A percentile compares a stretch with the other conserved stretches of the same genome.
Conservation (phyloP, 164 flowering plant genomes). For the Berberis thunbergii region DNA sequence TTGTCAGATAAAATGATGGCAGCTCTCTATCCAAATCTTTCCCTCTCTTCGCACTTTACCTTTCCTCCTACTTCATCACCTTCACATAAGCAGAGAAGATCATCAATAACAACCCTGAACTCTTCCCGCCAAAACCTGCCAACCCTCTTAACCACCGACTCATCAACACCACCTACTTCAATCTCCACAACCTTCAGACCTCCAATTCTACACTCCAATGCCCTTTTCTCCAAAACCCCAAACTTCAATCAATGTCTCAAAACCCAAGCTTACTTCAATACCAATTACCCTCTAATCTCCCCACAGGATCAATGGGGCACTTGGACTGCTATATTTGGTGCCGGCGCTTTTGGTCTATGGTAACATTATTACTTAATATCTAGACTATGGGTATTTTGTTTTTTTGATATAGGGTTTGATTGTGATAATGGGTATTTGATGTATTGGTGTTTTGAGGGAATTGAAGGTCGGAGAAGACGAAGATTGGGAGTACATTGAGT, state of each 20-base stretch:
- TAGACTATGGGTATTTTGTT: too few species aligned
- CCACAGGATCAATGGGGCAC: constrained; percentile 86
- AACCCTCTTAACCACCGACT: not conserved
- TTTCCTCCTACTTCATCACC: too few species aligned
- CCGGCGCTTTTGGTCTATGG: constrained; percentile 86
- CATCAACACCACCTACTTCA: not conserved
- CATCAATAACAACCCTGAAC: not conserved
- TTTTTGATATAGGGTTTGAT: too few species aligned
- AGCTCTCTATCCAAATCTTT: too few species aligned
- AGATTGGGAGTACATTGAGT: constrained; percentile 61
- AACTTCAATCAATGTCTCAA: constrained; percentile 14
- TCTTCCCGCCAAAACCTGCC: not conserved
- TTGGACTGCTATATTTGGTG: constrained; percentile 78
- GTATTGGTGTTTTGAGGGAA: not conserved
- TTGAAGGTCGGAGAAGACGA: constrained; percentile 82
- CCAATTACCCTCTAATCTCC: constrained; percentile 58
- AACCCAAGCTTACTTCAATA: constrained; percentile 31
- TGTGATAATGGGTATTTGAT: too few species aligned
- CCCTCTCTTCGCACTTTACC: too few species aligned
- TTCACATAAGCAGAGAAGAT: not conserved
- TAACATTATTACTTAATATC: constrained; percentile 9
- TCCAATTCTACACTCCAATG: not conserved
- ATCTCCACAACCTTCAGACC: not conserved
- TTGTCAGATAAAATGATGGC: too few species aligned
- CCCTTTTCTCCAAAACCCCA: not conserved